These are phyloP conservation scores for Ochromonas danica DNA, from an alignment of 108 stramenopile species.

Conservation along the genomic window DNA sequence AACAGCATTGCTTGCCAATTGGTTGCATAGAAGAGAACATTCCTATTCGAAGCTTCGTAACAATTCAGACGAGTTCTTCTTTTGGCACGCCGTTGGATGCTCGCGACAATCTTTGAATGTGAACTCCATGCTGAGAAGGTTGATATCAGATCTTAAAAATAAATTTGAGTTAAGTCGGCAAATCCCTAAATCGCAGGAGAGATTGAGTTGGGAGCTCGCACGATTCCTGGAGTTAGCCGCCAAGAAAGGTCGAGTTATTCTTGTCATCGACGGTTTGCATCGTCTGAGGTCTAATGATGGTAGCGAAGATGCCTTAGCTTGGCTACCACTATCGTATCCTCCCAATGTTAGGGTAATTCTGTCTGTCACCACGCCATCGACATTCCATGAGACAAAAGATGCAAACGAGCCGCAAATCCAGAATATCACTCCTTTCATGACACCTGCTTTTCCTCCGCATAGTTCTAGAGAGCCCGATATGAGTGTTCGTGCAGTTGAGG, in stretches of 20 bases:
- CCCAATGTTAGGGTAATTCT: slow-evolving; percentile 62
- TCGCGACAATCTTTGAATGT: slow-evolving; percentile 45
- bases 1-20: slow-evolving; percentile 43
- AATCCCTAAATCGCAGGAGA: slow-evolving; percentile 52
- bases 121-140: slow-evolving; percentile 45
- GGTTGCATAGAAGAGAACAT: slow-evolving; percentile 2
- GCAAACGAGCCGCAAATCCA: not conserved
- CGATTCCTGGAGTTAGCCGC: slow-evolving; percentile 63
- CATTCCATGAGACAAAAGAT: not conserved
- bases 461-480: not conserved
- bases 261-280: slow-evolving; percentile 68
- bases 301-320: slow-evolving; percentile 55
- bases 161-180: slow-evolving; percentile 53
- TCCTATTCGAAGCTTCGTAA: not conserved
- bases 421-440: not conserved
- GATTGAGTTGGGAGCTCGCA: slow-evolving; percentile 67
- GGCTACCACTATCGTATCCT: slow-evolving; percentile 58
- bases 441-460: not conserved
- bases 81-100: slow-evolving; percentile 63
- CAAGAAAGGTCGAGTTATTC: slow-evolving; percentile 56
- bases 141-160: slow-evolving; percentile 46
- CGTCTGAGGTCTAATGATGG: slow-evolving; percentile 55
- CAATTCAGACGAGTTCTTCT: slow-evolving; percentile 51
- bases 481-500: not conserved
- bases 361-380: slow-evolving; percentile 51